A percentile compares a stretch with the other conserved stretches of the same genome.
Evolutionary conservation across 208 protist genomes (phyloP).

Genomic region (Borovskyia barvae): DNA sequence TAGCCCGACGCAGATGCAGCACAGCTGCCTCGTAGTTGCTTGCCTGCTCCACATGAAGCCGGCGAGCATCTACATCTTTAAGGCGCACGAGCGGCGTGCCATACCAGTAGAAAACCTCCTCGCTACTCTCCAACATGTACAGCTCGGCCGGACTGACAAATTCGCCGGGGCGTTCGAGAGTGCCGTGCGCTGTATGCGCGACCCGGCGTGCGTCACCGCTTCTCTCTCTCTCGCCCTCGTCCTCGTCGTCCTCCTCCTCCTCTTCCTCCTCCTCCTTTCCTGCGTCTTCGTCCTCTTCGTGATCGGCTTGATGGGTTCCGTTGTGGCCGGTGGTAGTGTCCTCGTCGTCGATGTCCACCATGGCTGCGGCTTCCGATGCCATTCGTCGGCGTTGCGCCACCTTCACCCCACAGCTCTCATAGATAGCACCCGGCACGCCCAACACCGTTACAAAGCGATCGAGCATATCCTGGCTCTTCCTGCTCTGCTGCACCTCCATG

Average conservation of each 20-base stretch:
- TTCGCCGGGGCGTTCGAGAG: conserved; percentile 31
- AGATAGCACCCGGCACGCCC: conserved; percentile 70
- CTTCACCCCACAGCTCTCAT: conserved; percentile 66
- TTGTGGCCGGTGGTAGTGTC: background rate
- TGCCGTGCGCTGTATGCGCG: conserved; percentile 16
- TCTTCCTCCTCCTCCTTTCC: conserved; percentile 20
- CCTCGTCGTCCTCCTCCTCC: conserved; percentile 7
- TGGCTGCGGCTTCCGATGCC: background rate
- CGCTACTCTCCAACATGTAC: conserved; percentile 41
- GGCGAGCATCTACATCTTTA: conserved; percentile 30
- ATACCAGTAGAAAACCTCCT: conserved; percentile 76
- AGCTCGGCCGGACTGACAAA: conserved; percentile 9
- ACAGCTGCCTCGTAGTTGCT: conserved; percentile 66
- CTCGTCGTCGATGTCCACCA: background rate
- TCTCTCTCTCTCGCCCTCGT: background rate
- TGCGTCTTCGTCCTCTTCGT: background rate
- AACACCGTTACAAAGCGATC: conserved; percentile 74
- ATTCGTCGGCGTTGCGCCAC: conserved; percentile 31
- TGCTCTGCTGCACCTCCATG: conserved; percentile 41
- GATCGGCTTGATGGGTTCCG: background rate
- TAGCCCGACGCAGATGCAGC: conserved; percentile 71
- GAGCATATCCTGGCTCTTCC: conserved; percentile 60
- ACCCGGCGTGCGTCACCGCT: background rate
- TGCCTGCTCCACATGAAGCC: conserved; percentile 33
- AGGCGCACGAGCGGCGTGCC: conserved; percentile 65